Percentiles rank a stretch among this genome's conserved stretches.
phyloP scores from a whole-genome alignment of 306 rosid species.

The Casuarina equisetifolia region DNA sequence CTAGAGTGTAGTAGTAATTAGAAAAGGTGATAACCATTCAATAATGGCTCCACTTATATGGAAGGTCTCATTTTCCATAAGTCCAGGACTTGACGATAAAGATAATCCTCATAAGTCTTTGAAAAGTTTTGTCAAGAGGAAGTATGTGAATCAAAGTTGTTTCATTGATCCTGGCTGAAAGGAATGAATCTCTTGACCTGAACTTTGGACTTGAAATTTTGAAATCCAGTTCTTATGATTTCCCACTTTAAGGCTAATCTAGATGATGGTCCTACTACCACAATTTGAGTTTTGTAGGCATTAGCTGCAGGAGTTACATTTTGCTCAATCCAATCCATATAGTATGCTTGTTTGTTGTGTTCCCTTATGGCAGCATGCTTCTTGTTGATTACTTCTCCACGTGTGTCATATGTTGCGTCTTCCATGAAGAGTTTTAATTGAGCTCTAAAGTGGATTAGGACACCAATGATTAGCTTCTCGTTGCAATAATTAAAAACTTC shows the following conservation, averaged over 20 bases:
- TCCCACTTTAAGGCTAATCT: slow-evolving; percentile 70
- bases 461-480: too few species aligned
- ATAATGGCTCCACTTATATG: slow-evolving; percentile 20
- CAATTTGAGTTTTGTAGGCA: slow-evolving; percentile 27
- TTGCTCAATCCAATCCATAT: slow-evolving; percentile 37
- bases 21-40: too few species aligned
- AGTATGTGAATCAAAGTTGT: slow-evolving; percentile 33
- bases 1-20: too few species aligned
- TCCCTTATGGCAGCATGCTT: slow-evolving; percentile 59
- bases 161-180: slow-evolving; percentile 43
- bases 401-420: slow-evolving; percentile 37
- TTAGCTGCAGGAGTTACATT: slow-evolving; percentile 47
- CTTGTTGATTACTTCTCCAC: slow-evolving; percentile 51
- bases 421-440: slow-evolving; percentile 32
- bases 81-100: slow-evolving; percentile 28
- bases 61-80: slow-evolving; percentile 27
- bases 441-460: too few species aligned
- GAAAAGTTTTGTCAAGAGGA: slow-evolving; percentile 85
- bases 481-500: too few species aligned
- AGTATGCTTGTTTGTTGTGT: slow-evolving; percentile 44
- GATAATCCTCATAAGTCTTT: slow-evolving; percentile 42
- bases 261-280: slow-evolving; percentile 34
- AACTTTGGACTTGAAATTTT: slow-evolving; percentile 59
- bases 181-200: slow-evolving; percentile 63
- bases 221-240: slow-evolving; percentile 66